Conservation (phyloP, 371 early-diverging fungal genomes). For the Mucor piriformis region DNA sequence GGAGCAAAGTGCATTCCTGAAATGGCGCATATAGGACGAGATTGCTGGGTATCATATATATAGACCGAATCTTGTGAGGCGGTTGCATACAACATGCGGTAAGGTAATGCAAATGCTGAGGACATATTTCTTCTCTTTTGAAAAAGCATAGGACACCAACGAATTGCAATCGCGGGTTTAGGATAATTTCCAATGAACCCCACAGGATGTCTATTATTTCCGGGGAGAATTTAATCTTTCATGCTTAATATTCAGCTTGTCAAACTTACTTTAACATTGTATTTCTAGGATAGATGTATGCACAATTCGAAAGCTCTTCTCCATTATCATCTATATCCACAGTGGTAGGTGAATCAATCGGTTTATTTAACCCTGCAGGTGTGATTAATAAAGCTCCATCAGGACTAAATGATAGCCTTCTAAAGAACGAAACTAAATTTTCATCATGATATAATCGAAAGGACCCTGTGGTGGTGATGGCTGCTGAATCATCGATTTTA, state of each 20-base stretch:
- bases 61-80: slow-evolving; percentile 84
- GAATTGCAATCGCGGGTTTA: slow-evolving; percentile 81
- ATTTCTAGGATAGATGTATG: slow-evolving; percentile 46
- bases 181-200: slow-evolving; percentile 71
- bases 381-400: slow-evolving; percentile 86
- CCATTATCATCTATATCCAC: slow-evolving; percentile 16
- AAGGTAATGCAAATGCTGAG: slow-evolving; percentile 58
- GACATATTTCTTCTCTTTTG: slow-evolving; percentile 38
- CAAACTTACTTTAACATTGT: slow-evolving; percentile 32
- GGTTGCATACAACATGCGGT: slow-evolving; percentile 85
- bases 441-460: slow-evolving; percentile 85
- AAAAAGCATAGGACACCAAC: slow-evolving; percentile 70
- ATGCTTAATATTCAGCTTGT: too few species aligned
- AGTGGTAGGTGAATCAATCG: slow-evolving; percentile 5
- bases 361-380: slow-evolving; percentile 78
- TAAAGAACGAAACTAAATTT: slow-evolving; percentile 88
- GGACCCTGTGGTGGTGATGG: slow-evolving; percentile 5
- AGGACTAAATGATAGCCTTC: slow-evolving; percentile 86
- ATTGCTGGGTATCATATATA: slow-evolving; percentile 86
- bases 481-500: neutral
- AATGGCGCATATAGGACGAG: slow-evolving; percentile 70
- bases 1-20: slow-evolving; percentile 89
- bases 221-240: too few species aligned
- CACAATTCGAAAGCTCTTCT: slow-evolving; percentile 38
- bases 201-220: slow-evolving; percentile 66